A percentile compares a stretch with the other conserved stretches of the same genome.
Evolutionary conservation across 495 filamentous ascomycete genomes (phyloP).

Genomic region (Cladorrhinum samala): DNA sequence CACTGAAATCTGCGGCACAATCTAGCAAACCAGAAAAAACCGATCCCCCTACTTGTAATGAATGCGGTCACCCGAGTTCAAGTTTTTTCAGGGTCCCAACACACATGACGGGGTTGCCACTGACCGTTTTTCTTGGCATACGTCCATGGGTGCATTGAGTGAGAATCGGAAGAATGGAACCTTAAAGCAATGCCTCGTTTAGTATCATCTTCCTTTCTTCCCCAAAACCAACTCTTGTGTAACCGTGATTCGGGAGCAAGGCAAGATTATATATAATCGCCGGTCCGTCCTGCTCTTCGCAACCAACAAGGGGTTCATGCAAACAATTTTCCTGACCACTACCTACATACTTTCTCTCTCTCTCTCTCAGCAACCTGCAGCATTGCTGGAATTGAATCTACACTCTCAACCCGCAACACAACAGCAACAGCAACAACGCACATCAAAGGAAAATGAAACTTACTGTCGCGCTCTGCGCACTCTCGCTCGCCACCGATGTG

Average conservation of each 20-base stretch:
- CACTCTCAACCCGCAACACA: not conserved
- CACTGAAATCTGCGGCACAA: constrained; percentile 1
- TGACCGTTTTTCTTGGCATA: not conserved
- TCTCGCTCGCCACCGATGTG: constrained; percentile 12
- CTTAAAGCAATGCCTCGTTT: not conserved
- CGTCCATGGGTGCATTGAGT: not conserved
- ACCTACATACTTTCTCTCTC: too few relatives aligned
- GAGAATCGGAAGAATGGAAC: not conserved
- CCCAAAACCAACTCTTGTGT: not conserved
- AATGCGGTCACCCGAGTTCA: too few relatives aligned
- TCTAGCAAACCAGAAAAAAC: too few relatives aligned
- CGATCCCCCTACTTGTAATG: too few relatives aligned
- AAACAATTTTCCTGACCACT: too few relatives aligned
- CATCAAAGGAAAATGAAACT: constrained; percentile 3
- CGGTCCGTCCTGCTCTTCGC: too few relatives aligned
- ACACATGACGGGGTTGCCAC: too few relatives aligned
- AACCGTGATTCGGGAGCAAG: not conserved
- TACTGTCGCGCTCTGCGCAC: not conserved
- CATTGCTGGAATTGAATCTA: too few relatives aligned
- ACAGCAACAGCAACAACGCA: not conserved
- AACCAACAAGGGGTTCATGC: too few relatives aligned
- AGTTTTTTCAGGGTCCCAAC: not conserved
- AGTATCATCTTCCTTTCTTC: too few relatives aligned
- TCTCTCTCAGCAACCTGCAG: too few relatives aligned
- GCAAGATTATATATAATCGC: too few relatives aligned